Evolutionary conservation across 2,329 filamentous ascomycete species (phyloP).

Genomic region (Penicillium capsulatum): DNA sequence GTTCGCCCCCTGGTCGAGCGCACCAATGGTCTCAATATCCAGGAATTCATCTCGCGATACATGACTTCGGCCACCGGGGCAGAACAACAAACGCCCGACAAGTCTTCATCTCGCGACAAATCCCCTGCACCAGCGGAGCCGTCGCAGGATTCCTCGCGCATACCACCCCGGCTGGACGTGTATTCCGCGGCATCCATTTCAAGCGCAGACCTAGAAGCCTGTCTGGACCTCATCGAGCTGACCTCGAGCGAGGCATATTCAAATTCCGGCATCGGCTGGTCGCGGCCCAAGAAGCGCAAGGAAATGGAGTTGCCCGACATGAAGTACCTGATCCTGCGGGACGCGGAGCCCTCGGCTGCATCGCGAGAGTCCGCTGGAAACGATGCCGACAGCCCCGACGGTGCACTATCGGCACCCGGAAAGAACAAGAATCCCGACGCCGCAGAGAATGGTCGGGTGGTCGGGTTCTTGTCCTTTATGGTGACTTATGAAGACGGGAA

Average conservation of each 20-base stretch:
- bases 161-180: conserved; percentile 24
- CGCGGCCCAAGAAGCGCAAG: conserved; percentile 47
- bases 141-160: neutral
- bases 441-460: conserved; percentile 10
- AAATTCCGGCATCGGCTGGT: conserved; percentile 53
- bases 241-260: conserved; percentile 55
- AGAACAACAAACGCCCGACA: neutral
- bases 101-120: neutral
- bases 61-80: conserved; percentile 17
- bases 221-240: conserved; percentile 50
- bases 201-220: conserved; percentile 43
- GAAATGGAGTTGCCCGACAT: conserved; percentile 59
- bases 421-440: neutral
- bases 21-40: conserved; percentile 39
- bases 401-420: neutral
- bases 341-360: neutral
- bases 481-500: conserved; percentile 53
- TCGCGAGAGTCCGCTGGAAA: neutral
- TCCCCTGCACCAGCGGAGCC: neutral
- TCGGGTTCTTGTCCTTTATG: conserved; percentile 53
- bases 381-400: conserved; percentile 2
- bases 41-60: conserved; percentile 38
- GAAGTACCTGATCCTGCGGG: conserved; percentile 53
- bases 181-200: conserved; percentile 38
- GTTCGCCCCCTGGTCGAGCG: conserved; percentile 37